Evolutionary conservation across 1,284 basidiomycete genomes (phyloP).

Genomic region (Trichosporon asahii): DNA sequence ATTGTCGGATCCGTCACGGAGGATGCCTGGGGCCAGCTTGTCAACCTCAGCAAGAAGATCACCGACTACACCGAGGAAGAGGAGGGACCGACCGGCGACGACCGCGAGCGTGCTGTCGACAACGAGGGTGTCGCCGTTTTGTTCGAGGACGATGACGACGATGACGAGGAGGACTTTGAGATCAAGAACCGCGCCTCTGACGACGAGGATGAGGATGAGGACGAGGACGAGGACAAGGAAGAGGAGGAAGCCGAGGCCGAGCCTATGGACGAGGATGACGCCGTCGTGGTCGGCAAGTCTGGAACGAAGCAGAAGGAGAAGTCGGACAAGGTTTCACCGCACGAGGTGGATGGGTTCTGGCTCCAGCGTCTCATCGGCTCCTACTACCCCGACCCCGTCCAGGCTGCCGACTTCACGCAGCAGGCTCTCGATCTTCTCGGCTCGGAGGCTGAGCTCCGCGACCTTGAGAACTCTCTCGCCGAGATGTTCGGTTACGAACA

Average conservation of each 20-base stretch:
- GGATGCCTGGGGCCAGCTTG: slow-evolving; percentile 79
- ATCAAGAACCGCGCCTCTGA: slow-evolving; percentile 55
- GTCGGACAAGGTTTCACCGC: slow-evolving; percentile 76
- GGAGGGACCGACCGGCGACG: slow-evolving; percentile 74
- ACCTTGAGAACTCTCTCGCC: slow-evolving; percentile 96
- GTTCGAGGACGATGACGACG: slow-evolving; percentile 92
- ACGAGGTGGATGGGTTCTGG: slow-evolving; percentile 96
- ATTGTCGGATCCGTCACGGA: slow-evolving; percentile 67
- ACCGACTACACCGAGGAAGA: slow-evolving; percentile 92
- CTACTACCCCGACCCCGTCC: slow-evolving; percentile 89
- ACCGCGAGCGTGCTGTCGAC: slow-evolving; percentile 52
- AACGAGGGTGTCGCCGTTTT: slow-evolving; percentile 89
- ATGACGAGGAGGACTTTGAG: slow-evolving; percentile 69
- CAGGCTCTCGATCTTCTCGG: slow-evolving; percentile 82
- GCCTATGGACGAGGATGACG: slow-evolving; percentile 48
- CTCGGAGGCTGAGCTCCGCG: slow-evolving; percentile 83
- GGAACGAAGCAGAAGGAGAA: slow-evolving; percentile 38
- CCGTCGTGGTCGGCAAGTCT: slow-evolving; percentile 64
- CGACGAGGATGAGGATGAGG: slow-evolving; percentile 69
- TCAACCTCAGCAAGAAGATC: slow-evolving; percentile 89
- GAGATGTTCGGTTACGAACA: slow-evolving; percentile 91
- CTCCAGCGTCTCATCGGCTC: slow-evolving; percentile 89
- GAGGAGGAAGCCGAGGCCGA: slow-evolving; percentile 55
- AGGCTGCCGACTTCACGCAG: slow-evolving; percentile 85
- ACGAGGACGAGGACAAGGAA: slow-evolving; percentile 62